Evolutionary conservation across 345 rosid species (phyloP).

Genomic region (Eucalyptus caleyi): DNA sequence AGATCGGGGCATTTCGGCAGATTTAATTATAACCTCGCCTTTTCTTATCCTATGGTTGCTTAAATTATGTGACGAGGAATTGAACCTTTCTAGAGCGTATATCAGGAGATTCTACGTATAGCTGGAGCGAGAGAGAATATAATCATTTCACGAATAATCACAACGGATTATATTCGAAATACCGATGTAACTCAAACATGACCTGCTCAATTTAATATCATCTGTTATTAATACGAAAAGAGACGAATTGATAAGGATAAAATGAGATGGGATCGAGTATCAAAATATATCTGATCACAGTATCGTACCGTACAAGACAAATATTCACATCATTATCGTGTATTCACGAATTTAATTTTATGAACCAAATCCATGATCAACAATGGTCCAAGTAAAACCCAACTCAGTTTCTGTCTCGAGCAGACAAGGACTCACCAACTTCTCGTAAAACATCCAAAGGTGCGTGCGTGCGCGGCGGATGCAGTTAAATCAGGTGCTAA

Average conservation of each 20-base stretch:
- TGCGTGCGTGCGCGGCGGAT: background rate
- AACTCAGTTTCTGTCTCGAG: background rate
- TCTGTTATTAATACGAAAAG: background rate
- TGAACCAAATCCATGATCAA: background rate
- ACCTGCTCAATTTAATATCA: background rate
- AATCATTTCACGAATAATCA: background rate
- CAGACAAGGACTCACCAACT: background rate
- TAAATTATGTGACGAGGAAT: background rate
- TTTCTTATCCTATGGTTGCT: background rate
- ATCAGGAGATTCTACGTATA: background rate
- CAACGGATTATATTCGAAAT: background rate
- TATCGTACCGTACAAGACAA: background rate
- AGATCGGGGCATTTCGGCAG: background rate
- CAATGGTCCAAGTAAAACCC: background rate
- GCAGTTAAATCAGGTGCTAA: background rate
- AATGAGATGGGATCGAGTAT: background rate
- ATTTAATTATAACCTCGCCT: background rate
- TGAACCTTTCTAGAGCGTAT: background rate
- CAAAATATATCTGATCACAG: fast-evolving
- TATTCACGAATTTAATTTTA: background rate
- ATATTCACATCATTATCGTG: background rate
- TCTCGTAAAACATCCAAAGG: background rate
- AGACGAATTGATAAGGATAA: background rate
- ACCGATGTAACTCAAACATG: background rate
- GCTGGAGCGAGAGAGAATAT: background rate